Percentiles rank a stretch among this genome's conserved stretches.
Evolutionary conservation across 2,329 filamentous ascomycete genomes (phyloP).

Genomic region (Helotiales sp.): DNA sequence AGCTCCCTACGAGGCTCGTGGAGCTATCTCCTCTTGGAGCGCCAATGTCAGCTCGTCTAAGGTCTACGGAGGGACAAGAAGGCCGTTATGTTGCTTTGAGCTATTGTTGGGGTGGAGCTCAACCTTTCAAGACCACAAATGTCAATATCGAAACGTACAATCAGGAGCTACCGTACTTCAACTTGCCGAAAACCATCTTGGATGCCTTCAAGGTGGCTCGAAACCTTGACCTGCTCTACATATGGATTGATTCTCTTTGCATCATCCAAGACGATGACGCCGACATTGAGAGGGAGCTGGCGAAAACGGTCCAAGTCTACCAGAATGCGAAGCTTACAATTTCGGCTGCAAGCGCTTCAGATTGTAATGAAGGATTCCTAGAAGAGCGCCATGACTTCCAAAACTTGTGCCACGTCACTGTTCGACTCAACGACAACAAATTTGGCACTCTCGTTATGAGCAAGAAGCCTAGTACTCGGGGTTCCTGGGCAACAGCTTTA

Average conservation of each 20-base stretch:
- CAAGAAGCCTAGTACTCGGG: background rate
- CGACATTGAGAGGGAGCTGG: conserved; percentile 28
- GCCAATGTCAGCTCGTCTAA: background rate
- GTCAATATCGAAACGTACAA: background rate
- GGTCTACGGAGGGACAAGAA: background rate
- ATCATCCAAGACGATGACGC: conserved; percentile 21
- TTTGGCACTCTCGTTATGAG: background rate
- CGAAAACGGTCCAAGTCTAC: conserved; percentile 18
- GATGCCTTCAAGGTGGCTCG: conserved; percentile 22
- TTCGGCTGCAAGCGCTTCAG: conserved; percentile 22
- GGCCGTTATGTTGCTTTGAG: background rate
- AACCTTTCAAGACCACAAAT: background rate
- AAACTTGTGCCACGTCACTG: background rate
- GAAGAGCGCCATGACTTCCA: background rate
- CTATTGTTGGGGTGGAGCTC: background rate
- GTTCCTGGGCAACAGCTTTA: background rate
- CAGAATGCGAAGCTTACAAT: background rate
- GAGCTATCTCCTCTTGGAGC: background rate
- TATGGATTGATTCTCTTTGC: conserved; percentile 26
- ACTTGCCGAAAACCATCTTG: conserved; percentile 10
- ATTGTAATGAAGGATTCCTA: conserved; percentile 27
- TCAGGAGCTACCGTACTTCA: background rate
- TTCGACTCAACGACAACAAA: background rate
- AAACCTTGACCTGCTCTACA: conserved; percentile 14
- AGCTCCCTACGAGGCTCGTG: background rate